Percentiles rank a stretch among this genome's conserved stretches.
These are phyloP conservation scores for Amborella trichopoda DNA, from an alignment of 164 flowering plant species.

Conservation along the genomic window DNA sequence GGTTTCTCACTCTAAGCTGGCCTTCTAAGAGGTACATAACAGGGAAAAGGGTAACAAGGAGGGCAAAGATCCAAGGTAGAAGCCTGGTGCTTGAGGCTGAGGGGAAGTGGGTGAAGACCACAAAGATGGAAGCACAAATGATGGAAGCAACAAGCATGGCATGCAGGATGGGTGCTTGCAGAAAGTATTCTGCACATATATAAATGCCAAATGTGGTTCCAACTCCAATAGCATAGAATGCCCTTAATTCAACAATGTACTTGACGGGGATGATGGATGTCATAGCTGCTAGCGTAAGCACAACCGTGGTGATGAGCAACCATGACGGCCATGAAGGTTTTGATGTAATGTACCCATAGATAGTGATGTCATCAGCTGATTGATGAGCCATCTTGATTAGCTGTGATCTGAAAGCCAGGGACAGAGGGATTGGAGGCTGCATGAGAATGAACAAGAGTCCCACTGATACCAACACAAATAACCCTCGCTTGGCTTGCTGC, in stretches of 20 bases:
- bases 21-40: constrained; percentile 92
- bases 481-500: constrained; percentile 89
- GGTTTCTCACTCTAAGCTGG: constrained; percentile 54
- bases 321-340: constrained; percentile 99
- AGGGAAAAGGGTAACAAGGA: constrained; percentile 92
- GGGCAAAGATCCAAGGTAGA: constrained; percentile 91
- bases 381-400: constrained; percentile 71
- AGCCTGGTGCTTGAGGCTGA: constrained; percentile 89
- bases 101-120: constrained; percentile 86
- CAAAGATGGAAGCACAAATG: constrained; percentile 77
- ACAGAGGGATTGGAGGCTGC: constrained; percentile 83
- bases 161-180: constrained; percentile 63
- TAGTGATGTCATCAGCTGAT: constrained; percentile 84
- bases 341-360: constrained; percentile 70
- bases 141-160: constrained; percentile 65
- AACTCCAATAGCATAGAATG: constrained; percentile 65
- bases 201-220: constrained; percentile 84
- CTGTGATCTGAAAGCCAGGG: constrained; percentile 81
- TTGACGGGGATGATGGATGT: constrained; percentile 82
- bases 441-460: constrained; percentile 71
- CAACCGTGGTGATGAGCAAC: constrained; percentile 72
- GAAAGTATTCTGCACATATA: constrained; percentile 86
- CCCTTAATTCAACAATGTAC: constrained; percentile 77
- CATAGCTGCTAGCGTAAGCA: constrained; percentile 73
- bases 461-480: constrained; percentile 74